Base-by-base conservation (phyloP, 139 green algal genomes). In the Desmodesmus armatus region DNA sequence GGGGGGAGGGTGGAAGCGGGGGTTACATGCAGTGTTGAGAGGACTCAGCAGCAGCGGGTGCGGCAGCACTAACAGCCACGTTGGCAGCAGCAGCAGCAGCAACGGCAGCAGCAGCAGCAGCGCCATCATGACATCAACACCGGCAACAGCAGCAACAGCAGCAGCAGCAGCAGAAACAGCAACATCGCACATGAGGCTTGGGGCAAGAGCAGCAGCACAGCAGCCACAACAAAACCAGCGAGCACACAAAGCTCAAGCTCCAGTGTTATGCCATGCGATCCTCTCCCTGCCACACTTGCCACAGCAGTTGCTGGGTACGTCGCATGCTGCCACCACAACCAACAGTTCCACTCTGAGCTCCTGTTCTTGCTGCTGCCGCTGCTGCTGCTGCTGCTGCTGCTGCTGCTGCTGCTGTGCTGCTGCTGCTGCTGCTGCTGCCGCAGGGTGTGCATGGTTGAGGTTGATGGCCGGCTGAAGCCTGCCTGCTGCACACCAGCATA, bases 371-470 rank as follows among this genome's bases (percentile, higher is more conserved):
- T 69, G 27, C 21, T 69, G 60, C 25, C 29, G 60, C 21, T 69
- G 60, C 11, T 69, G 3, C 60, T 31, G 35, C 67, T 72, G 65
- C 65, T 44, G 65, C 33, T 72, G 63, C 31, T 43, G 63, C 63
- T 67, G 58, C 58, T 78, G 70, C 39, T 62, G 70, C 41, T 78
- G 70, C 41, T 25, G 19, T n/a, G n/a, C 37, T 62, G 40, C 37
- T 78, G 70, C 41, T 55, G 39, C 41, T 55, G 70, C 39, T 80
- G 73, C 73, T 80, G 73, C 49, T 80, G 44, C 15, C n/a, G n/a
- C 82, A 87, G 90, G 17, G 71, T 93, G 55, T 93, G 90, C 79
- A 40, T 88, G 69, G 90, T 93, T 33, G 85, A 93, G 60, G 81
- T 76, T 3, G 76, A 87, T 41, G 55, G 76, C 37, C 29, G 35